These are phyloP conservation scores for Euphorbia celastroides DNA, from an alignment of 441 rosid species.

Conservation along the genomic window DNA sequence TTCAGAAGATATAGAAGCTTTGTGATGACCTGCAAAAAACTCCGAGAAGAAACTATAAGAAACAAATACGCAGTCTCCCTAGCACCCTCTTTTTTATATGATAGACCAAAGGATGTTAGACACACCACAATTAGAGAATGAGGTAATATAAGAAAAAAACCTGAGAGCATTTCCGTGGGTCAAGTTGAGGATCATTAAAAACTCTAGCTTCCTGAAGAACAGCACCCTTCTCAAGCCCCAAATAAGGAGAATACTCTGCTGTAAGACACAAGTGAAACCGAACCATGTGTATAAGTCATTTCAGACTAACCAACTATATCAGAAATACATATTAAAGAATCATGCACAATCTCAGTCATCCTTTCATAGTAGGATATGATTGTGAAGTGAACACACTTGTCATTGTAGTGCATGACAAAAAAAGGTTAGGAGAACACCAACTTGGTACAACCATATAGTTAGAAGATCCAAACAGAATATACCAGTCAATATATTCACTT, in stretches of 20 bases:
- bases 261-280: slow-evolving; percentile 23
- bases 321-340: slow-evolving; percentile 19
- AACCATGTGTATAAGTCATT: slow-evolving; percentile 9
- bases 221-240: slow-evolving; percentile 98
- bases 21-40: slow-evolving; percentile 65
- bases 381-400: slow-evolving; percentile 1
- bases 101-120: not conserved
- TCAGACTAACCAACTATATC: not conserved
- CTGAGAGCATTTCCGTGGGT: slow-evolving; percentile 98
- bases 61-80: slow-evolving; percentile 4
- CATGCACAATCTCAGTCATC: slow-evolving; percentile 2
- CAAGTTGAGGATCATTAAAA: slow-evolving; percentile 97
- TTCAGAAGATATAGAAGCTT: slow-evolving; percentile 93
- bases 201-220: slow-evolving; percentile 99
- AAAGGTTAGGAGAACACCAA: slow-evolving; percentile 12
- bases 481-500: not conserved
- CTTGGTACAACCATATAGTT: not conserved
- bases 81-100: not conserved
- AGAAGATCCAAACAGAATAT: not conserved
- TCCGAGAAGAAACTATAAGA: slow-evolving; percentile 14
- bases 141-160: slow-evolving; percentile 30
- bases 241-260: slow-evolving; percentile 94
- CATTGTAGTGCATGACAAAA: slow-evolving; percentile 1
- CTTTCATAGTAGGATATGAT: not conserved
- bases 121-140: not conserved